A percentile compares a stretch with the other conserved stretches of the same genome.
Conservation (phyloP, 1,139 yeast genomes). For the Protomyces inundatus region DNA sequence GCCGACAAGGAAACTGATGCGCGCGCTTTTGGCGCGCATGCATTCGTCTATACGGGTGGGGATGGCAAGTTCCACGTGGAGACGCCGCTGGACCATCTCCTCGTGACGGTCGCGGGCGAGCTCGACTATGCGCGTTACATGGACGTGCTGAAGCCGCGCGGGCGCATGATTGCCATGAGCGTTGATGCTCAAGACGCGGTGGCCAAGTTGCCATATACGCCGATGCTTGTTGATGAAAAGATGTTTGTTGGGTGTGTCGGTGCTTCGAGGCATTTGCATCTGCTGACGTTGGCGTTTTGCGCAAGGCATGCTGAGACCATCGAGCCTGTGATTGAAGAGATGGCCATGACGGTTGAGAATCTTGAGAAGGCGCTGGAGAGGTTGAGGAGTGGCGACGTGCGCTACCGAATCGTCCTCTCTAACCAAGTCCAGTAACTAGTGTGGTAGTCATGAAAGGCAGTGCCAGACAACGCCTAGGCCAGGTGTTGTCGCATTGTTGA, state of each 20-base stretch:
- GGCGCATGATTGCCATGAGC: conserved; percentile 2
- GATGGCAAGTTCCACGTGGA: conserved; percentile 31
- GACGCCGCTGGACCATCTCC: conserved; percentile 12
- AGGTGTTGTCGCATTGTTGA: too few species aligned
- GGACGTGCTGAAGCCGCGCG: conserved; percentile 15
- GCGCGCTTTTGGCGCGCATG: conserved; percentile 40
- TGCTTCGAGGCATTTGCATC: conserved; percentile 22
- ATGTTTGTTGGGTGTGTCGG: conserved; percentile 14
- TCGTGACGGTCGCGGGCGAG: conserved; percentile 23
- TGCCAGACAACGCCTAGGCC: too few species aligned
- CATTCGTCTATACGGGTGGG: conserved; percentile 39
- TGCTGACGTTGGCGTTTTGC: conserved; percentile 26
- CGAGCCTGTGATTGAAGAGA: conserved; percentile 10
- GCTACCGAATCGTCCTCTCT: conserved; percentile 1
- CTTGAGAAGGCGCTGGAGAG: conserved; percentile 2
- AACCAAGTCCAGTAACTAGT: background rate
- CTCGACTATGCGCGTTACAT: conserved; percentile 13
- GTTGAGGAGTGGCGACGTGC: background rate
- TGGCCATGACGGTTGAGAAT: conserved; percentile 7
- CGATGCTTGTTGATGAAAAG: conserved; percentile 9
- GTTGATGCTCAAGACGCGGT: conserved; percentile 4
- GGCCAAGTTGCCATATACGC: conserved; percentile 8
- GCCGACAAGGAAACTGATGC: conserved; percentile 41
- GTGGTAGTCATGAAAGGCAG: too few species aligned
- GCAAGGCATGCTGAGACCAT: conserved; percentile 22